Percentiles rank a stretch among this genome's conserved stretches.
Conservation (phyloP, 306 rosid genomes). For the Trifolium pratense region DNA sequence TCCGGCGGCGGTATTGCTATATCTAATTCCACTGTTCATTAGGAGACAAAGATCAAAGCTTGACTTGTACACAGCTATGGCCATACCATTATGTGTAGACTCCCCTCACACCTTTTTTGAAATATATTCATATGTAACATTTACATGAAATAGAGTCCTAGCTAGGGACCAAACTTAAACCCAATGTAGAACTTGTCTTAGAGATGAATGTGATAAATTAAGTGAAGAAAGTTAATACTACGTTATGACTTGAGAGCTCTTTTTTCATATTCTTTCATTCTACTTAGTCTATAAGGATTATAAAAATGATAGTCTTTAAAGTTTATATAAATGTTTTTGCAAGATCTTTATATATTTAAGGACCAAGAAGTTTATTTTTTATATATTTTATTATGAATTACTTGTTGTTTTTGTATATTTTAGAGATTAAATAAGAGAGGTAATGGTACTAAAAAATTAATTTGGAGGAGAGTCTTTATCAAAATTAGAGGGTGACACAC, state of each 20-base stretch:
- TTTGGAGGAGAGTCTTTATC: too few species aligned
- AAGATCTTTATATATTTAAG: too few species aligned
- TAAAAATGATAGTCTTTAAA: neutral
- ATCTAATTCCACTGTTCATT: slow-evolving; percentile 56
- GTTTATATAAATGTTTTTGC: too few species aligned
- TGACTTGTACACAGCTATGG: slow-evolving; percentile 43
- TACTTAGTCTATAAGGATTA: neutral
- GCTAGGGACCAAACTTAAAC: slow-evolving; percentile 30
- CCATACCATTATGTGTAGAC: slow-evolving; percentile 34
- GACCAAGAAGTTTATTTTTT: neutral
- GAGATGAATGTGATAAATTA: slow-evolving; percentile 22
- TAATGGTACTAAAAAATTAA: too few species aligned
- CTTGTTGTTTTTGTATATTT: neutral
- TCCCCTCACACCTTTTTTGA: slow-evolving; percentile 8
- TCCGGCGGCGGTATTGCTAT: slow-evolving; percentile 46
- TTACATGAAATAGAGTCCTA: slow-evolving; percentile 36
- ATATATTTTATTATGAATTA: too few species aligned
- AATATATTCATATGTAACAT: slow-evolving; percentile 21
- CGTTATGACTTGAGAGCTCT: neutral
- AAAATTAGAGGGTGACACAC: too few species aligned
- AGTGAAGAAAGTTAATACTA: slow-evolving; percentile 10
- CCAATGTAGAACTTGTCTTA: slow-evolving; percentile 32
- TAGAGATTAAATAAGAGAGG: neutral
- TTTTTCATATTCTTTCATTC: neutral
- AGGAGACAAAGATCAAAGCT: slow-evolving; percentile 32